Conservation (phyloP, 2,329 filamentous ascomycete species). For the Xylaria polymorpha region DNA sequence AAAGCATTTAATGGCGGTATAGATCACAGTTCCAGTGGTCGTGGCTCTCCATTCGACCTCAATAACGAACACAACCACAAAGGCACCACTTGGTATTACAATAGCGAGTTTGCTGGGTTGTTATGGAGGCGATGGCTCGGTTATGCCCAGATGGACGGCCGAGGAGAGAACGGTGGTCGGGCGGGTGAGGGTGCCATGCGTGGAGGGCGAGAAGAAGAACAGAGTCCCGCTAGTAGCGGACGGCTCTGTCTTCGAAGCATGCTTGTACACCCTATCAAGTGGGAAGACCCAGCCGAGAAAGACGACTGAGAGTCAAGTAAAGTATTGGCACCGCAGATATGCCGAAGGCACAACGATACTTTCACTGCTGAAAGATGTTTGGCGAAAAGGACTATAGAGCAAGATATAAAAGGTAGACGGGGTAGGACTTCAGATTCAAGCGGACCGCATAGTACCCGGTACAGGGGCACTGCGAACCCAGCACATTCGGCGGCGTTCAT, state of each 20-base stretch:
- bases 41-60: conserved; percentile 73
- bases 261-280: conserved; percentile 85
- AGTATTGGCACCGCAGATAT: conserved; percentile 32
- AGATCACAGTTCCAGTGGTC: conserved; percentile 73
- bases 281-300: conserved; percentile 63
- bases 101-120: conserved; percentile 79
- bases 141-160: conserved; percentile 64
- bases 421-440: conserved; percentile 17
- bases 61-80: conserved; percentile 85
- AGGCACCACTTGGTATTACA: conserved; percentile 87
- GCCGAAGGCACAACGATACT: conserved; percentile 31
- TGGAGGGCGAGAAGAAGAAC: conserved; percentile 65
- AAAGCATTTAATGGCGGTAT: conserved; percentile 81
- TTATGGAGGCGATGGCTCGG: conserved; percentile 83
- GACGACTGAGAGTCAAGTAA: conserved; percentile 39
- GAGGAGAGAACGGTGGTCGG: conserved; percentile 61
- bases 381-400: conserved; percentile 39
- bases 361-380: conserved; percentile 28
- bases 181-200: conserved; percentile 60
- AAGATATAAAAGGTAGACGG: conserved; percentile 33
- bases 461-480: conserved; percentile 39
- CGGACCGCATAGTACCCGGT: conserved; percentile 36
- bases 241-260: conserved; percentile 84
- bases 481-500: conserved; percentile 44
- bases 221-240: conserved; percentile 60